Conservation (phyloP, 2,329 filamentous ascomycete genomes). For the Colletotrichum nymphaeae region DNA sequence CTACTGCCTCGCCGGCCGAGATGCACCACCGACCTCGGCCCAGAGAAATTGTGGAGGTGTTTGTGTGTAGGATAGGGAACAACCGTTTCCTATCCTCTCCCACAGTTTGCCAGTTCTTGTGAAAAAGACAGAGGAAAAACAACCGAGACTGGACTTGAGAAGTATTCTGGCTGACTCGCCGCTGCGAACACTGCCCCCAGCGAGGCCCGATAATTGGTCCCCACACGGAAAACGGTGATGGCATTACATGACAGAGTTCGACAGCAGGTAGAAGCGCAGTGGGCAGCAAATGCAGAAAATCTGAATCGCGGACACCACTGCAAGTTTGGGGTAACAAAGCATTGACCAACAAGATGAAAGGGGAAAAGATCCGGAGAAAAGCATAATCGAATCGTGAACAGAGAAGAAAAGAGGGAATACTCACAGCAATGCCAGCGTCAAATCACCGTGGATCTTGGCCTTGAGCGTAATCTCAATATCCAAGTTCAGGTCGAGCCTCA, state of each 20-base stretch:
- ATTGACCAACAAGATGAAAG: background rate
- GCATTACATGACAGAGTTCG: background rate
- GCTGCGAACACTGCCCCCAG: background rate
- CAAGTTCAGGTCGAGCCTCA: conserved; percentile 70
- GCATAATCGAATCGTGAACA: no score
- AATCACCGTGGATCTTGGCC: conserved; percentile 85
- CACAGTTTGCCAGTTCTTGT: background rate
- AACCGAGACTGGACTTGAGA: background rate
- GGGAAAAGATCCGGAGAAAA: background rate
- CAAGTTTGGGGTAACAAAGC: background rate
- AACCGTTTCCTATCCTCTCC: background rate
- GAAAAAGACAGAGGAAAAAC: background rate
- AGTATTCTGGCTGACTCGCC: conserved; percentile 2
- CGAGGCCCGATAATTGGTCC: background rate
- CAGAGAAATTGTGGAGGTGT: background rate
- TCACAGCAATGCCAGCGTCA: conserved; percentile 80
- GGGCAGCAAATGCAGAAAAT: conserved; percentile 7
- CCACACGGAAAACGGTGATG: background rate
- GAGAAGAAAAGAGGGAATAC: conserved; percentile 36
- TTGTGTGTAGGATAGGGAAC: background rate
- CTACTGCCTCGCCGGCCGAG: background rate
- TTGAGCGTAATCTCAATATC: conserved; percentile 89
- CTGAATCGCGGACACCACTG: background rate
- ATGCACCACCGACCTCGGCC: background rate
- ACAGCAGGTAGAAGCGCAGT: background rate